Base-by-base conservation (phyloP, 495 filamentous ascomycete genomes). In the Penicillium diatomitis region DNA sequence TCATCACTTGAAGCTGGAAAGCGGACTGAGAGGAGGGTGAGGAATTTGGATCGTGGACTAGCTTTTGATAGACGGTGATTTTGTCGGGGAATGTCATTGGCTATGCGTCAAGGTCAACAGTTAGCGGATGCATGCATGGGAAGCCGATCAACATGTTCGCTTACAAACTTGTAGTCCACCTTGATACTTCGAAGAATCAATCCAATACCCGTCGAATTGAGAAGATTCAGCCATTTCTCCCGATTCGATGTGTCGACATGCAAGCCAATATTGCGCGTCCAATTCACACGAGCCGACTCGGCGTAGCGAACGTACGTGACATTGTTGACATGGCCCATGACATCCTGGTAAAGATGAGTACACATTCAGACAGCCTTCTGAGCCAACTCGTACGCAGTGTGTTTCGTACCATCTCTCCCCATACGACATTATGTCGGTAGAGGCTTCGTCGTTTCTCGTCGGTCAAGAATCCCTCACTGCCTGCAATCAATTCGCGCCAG, bases 111-210 rank as follows among this genome's bases (percentile, higher is more conserved):
- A 42, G 41, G 4, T 41, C 10, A 34, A 11, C 5, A 31, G 34
- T 49, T 27, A 47, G 46, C 34, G 56, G 38, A 47, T 12, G 12
- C 12, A 41, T 20, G 31, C 28, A 47, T 55, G 36, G 50, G 40
- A 32, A 28, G 38, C n/a, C 10, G 11, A 32, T 11, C 45, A 32
- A 38, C 41, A 40, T 42, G 37, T 40, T 8, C 33, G 39, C 72
- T 79, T 69, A 95, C 89, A 73, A 96, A 94, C 70, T 96, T 96
- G 61, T 85, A 98, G 56, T 96, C 87, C 4, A 84, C 77, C 57
- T 79, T 85, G 44, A 98, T 88, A 46, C 82, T 86, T 57, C 80
- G 73, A 58, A 96, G 64, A 42, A 96, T 96, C 46, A 96, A 54
- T 0, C 91, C 92, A 6, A 77, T 73, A 0, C 79, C 78, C 41